Base-by-base conservation (phyloP, 495 filamentous ascomycete species). In the Pyrenopolyporus hunteri region DNA sequence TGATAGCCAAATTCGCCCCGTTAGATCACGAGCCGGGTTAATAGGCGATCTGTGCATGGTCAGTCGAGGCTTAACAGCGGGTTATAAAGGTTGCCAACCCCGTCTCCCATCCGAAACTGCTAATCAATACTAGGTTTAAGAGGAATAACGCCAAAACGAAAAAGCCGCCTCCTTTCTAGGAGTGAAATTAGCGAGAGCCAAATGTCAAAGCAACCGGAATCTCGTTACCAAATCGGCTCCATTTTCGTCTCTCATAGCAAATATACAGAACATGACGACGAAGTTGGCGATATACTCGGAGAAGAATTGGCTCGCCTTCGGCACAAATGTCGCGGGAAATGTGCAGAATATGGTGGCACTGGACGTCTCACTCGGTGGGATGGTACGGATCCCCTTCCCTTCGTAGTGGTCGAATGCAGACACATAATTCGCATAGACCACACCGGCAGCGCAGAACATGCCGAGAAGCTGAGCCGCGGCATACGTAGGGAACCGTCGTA, bases 231-330 rank as follows among this genome's bases (percentile, higher is more conserved):
- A 10, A 20, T 40, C 13, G 11, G 36, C 36, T 19, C 36, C 36
- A 40, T 40, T 40, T 10, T 40, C 36, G 13, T 40, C 36, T 40
- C 36, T 40, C 36, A 40, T 40, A 10, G 36, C 36, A 8, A 40
- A 40, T 22, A 40, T 40, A 10, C 36, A 40, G 7, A 40, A 40
- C 36, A 40, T 40, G 11, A 20, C 14, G 16, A 40, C 36, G 20
- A 40, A 40, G 16, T 40, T 40, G 36, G 36, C 36, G 2, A 40
- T 40, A 6, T 16, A 40, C 7, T 40, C 36, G 2, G 36, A 40
- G 14, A 40, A 40, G 36, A 40, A 40, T 40, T 40, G 36, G 36
- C 36, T 40, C 16, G 36, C 36, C 6, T 40, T 40, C 7, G 36
- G 36, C 17, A 40, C 36, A n/a, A 40, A 40, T 5, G 36, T 19